A percentile compares a stretch with the other conserved stretches of the same genome.
phyloP scores from a whole-genome alignment of 1,284 basidiomycete genomes.

The Microbotryomycetes sp. region DNA sequence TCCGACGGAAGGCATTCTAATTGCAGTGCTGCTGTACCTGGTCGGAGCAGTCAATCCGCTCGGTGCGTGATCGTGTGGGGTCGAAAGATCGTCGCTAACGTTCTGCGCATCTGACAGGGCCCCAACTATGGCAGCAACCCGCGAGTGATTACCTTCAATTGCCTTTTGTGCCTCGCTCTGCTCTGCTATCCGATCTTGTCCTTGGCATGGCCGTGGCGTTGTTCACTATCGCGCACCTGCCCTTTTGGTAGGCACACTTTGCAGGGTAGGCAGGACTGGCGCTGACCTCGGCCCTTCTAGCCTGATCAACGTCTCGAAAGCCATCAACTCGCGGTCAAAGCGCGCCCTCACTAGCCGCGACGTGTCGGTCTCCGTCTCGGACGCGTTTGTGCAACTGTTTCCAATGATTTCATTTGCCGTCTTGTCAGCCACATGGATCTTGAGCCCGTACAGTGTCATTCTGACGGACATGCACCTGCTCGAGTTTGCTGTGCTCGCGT shows the following conservation, averaged over 20 bases:
- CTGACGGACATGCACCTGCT: not conserved
- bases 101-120: constrained; percentile 35
- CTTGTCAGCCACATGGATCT: constrained; percentile 38
- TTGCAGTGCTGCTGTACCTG: constrained; percentile 69
- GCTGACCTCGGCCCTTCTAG: constrained; percentile 44
- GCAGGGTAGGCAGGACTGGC: not conserved
- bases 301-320: constrained; percentile 52
- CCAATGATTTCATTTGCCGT: constrained; percentile 12
- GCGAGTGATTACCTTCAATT: constrained; percentile 56
- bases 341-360: not conserved
- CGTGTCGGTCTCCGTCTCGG: not conserved
- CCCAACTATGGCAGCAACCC: constrained; percentile 72
- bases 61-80: no score
- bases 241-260: constrained; percentile 5
- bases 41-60: constrained; percentile 57
- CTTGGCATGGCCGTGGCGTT: constrained; percentile 15
- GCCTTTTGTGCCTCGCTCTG: constrained; percentile 50
- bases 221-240: constrained; percentile 7
- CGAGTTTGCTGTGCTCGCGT: constrained; percentile 17
- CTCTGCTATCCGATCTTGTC: constrained; percentile 30
- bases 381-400: constrained; percentile 15
- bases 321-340: constrained; percentile 10
- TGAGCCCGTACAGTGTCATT: constrained; percentile 13
- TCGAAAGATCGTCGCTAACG: no score
- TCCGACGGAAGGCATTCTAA: constrained; percentile 89